Percentiles rank a stretch among this genome's conserved stretches.
phyloP scores from a whole-genome alignment of 2,329 filamentous ascomycete species.

The Hypocreales sp. region DNA sequence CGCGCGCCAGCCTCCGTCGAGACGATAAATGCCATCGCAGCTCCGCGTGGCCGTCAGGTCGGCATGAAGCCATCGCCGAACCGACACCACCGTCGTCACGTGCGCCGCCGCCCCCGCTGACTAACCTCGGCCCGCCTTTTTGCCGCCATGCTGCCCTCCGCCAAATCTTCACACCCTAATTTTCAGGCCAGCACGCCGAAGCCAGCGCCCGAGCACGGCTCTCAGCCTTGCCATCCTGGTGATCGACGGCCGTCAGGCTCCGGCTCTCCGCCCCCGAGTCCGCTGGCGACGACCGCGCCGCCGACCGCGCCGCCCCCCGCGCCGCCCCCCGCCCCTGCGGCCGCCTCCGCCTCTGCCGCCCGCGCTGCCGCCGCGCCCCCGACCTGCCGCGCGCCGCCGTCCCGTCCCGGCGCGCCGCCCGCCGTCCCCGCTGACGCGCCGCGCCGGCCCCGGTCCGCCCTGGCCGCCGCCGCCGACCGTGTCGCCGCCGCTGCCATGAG shows the following conservation, averaged over 20 bases:
- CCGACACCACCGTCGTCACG: too few relatives aligned
- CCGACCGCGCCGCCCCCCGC: not conserved
- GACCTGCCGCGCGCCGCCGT: not conserved
- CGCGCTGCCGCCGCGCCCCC: slow-evolving; percentile 1
- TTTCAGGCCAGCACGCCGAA: slow-evolving; percentile 11
- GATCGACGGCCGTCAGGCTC: not conserved
- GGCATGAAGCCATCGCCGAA: too few relatives aligned
- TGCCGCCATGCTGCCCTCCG: not conserved
- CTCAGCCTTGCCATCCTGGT: slow-evolving; percentile 1
- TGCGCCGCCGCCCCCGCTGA: slow-evolving; percentile 8
- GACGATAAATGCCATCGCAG: too few relatives aligned
- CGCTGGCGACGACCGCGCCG: not conserved
- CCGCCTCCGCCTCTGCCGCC: not conserved
- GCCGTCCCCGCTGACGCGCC: slow-evolving; percentile 3
- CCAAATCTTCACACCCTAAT: slow-evolving; percentile 11
- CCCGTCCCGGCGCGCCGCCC: not conserved
- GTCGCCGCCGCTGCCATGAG: slow-evolving; percentile 23
- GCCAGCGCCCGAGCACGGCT: slow-evolving; percentile 4
- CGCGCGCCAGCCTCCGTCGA: too few relatives aligned
- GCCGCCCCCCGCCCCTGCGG: not conserved
- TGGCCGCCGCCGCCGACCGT: slow-evolving; percentile 6
- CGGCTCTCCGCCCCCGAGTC: not conserved
- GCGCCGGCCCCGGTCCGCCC: slow-evolving; percentile 1
- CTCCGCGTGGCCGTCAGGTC: too few relatives aligned
- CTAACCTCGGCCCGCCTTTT: slow-evolving; percentile 10